Conservation (phyloP, 1,284 basidiomycete genomes). For the Fistulinella cinereoalba region DNA sequence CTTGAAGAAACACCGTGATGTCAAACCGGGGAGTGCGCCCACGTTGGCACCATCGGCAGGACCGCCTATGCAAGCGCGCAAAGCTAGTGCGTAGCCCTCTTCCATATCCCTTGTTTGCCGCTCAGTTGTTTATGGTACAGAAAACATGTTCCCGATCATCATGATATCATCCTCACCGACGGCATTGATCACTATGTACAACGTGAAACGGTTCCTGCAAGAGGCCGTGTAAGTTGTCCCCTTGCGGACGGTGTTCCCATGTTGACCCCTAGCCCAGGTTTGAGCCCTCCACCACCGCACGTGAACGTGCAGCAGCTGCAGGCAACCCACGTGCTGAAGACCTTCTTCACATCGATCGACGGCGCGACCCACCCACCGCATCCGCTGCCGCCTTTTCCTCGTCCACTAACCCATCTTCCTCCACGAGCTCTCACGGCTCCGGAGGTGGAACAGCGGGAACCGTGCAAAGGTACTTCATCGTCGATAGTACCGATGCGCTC, state of each 20-base stretch:
- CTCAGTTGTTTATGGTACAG: constrained; percentile 28
- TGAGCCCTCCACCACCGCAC: constrained; percentile 74
- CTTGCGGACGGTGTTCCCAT: too few species aligned
- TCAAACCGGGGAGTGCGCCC: constrained; percentile 46
- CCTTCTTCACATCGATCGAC: constrained; percentile 79
- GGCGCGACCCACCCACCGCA: constrained; percentile 61
- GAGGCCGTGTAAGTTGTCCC: constrained; percentile 81
- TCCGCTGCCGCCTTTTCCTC: constrained; percentile 15
- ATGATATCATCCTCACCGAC: constrained; percentile 96
- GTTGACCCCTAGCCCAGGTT: constrained; percentile 50
- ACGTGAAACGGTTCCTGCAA: constrained; percentile 91
- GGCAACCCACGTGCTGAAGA: constrained; percentile 81
- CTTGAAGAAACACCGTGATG: constrained; percentile 71
- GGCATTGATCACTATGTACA: constrained; percentile 95
- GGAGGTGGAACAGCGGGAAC: constrained; percentile 15
- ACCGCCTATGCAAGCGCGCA: constrained; percentile 56
- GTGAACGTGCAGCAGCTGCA: constrained; percentile 61
- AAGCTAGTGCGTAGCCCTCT: constrained; percentile 52
- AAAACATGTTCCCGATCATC: constrained; percentile 85
- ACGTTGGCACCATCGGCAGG: constrained; percentile 38
- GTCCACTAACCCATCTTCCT: neutral
- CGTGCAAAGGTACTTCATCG: constrained; percentile 68
- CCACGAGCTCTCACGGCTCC: neutral
- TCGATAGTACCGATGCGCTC: constrained; percentile 91
- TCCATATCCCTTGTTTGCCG: neutral